Evolutionary conservation across 169 alveolate species (phyloP).

Genomic region (Sarcocystis neurona): DNA sequence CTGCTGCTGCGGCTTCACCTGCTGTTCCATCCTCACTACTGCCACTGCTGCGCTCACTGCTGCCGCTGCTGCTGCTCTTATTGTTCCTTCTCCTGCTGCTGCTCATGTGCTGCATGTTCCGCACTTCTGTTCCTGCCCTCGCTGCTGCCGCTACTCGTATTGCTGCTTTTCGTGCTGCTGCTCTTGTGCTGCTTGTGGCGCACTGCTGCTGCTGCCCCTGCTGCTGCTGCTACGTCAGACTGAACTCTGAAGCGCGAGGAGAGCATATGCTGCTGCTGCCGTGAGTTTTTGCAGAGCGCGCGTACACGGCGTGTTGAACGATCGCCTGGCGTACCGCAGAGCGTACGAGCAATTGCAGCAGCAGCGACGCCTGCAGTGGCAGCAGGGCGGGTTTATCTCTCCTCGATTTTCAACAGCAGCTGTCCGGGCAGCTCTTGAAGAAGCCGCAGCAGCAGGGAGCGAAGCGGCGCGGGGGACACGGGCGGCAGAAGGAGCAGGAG

Average conservation of each 20-base stretch:
- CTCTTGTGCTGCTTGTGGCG: neutral
- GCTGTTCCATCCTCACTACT: too few relatives aligned
- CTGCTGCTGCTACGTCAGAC: too few relatives aligned
- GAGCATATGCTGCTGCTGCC: neutral
- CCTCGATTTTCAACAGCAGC: too few relatives aligned
- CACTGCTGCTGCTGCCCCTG: too few relatives aligned
- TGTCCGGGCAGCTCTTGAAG: too few relatives aligned
- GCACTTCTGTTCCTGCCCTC: neutral
- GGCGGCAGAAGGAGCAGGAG: too few relatives aligned
- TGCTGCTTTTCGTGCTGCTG: neutral
- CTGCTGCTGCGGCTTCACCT: too few relatives aligned
- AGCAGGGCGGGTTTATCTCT: conserved; percentile 35
- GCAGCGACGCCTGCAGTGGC: conserved; percentile 18
- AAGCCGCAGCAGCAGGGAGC: too few relatives aligned
- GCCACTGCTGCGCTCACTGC: neutral
- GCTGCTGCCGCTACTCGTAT: neutral
- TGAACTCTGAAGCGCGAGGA: too few relatives aligned
- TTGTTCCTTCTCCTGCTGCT: conserved; percentile 9
- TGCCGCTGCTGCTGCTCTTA: neutral
- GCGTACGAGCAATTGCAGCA: conserved; percentile 35
- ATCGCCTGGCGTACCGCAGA: neutral
- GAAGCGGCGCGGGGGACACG: too few relatives aligned
- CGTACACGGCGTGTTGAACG: conserved; percentile 22
- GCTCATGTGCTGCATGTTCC: neutral
- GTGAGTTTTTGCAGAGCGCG: conserved; percentile 21